These are phyloP conservation scores for Saccharomyces hybrid DNA, from an alignment of 1,139 yeast genomes.

Conservation along the genomic window DNA sequence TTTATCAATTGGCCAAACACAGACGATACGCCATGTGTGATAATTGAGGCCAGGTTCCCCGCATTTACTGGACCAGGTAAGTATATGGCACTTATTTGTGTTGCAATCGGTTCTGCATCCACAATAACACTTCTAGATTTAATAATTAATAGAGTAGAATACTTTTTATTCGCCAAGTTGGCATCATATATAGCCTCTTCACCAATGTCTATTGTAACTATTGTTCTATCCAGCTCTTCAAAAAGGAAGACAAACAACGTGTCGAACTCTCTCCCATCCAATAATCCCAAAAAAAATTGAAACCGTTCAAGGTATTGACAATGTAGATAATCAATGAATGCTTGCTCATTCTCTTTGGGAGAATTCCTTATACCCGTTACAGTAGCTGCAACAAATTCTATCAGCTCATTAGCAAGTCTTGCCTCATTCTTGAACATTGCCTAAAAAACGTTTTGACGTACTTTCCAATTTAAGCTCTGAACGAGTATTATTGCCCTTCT, in stretches of 20 bases:
- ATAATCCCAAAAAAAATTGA: neutral
- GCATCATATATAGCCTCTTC: neutral
- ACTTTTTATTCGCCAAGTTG: neutral
- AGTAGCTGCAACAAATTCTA: neutral
- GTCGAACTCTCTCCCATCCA: neutral
- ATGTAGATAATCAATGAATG: neutral
- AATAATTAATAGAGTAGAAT: constrained; percentile 8
- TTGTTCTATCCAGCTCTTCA: neutral
- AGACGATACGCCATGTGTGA: constrained; percentile 48
- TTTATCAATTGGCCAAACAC: constrained; percentile 41
- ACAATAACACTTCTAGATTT: constrained; percentile 11
- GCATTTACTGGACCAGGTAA: constrained; percentile 26
- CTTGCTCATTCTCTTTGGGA: neutral
- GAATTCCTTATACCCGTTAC: neutral
- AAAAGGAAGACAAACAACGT: neutral
- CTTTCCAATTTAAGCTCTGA: neutral
- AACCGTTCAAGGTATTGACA: neutral
- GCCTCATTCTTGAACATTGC: neutral
- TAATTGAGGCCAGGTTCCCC: constrained; percentile 51
- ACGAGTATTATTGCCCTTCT: neutral
- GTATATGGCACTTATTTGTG: constrained; percentile 21
- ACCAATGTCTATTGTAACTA: neutral
- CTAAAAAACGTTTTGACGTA: neutral
- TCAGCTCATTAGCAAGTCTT: neutral
- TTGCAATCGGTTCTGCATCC: constrained; percentile 9